Conservation (phyloP, 805 yeast genomes). For the Saccharomycopsis sp. region DNA sequence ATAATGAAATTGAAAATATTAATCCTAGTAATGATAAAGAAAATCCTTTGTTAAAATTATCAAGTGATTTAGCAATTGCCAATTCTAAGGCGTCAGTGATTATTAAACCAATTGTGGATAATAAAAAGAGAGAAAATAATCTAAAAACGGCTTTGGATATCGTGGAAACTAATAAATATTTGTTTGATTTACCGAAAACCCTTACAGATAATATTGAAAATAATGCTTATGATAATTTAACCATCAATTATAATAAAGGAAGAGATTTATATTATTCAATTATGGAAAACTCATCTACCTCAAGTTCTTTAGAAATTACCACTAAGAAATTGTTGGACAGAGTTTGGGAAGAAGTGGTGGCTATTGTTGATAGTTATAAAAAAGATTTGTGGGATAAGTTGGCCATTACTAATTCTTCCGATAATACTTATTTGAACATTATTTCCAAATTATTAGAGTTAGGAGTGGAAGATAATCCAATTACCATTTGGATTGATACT, state of each 20-base stretch:
- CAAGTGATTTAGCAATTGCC: conserved; percentile 37
- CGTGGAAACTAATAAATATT: conserved; percentile 39
- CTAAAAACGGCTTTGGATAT: conserved; percentile 39
- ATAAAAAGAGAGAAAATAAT: conserved; percentile 37
- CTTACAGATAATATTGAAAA: conserved; percentile 32
- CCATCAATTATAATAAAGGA: conserved; percentile 48
- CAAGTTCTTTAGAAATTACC: conserved; percentile 16
- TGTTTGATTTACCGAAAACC: conserved; percentile 48
- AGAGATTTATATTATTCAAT: conserved; percentile 21
- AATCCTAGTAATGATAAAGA: conserved; percentile 25
- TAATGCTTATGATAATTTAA: conserved; percentile 47
- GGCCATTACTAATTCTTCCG: conserved; percentile 23
- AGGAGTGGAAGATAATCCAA: conserved; percentile 56
- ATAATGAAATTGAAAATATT: conserved; percentile 19
- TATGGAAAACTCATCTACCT: conserved; percentile 17
- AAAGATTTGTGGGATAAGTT: conserved; percentile 42
- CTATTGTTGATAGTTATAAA: conserved; percentile 44
- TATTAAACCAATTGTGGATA: conserved; percentile 49
- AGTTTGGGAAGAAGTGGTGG: conserved; percentile 48
- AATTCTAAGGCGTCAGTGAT: conserved; percentile 41
- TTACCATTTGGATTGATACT: conserved; percentile 47
- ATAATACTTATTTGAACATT: conserved; percentile 25
- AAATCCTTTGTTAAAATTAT: conserved; percentile 26
- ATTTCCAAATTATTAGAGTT: conserved; percentile 51
- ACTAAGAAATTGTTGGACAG: conserved; percentile 33